Evolutionary conservation across 768 basidiomycete species (phyloP), one percentile per base, ranked within the genome.

Genomic region (Leccinum uliginosum): DNA sequence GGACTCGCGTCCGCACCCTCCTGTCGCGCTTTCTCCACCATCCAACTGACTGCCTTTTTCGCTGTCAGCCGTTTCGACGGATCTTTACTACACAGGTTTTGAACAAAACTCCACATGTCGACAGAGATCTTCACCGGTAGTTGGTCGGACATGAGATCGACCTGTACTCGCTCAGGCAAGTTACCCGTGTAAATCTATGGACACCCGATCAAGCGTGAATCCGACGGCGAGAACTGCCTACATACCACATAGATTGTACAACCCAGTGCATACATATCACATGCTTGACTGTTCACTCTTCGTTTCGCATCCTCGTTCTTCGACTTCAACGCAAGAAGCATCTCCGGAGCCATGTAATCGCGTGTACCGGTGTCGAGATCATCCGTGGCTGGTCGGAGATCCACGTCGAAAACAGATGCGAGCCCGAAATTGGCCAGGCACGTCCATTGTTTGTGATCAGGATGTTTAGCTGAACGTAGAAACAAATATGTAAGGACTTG

Each of bases 341-440:
- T 53, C 50, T 71, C 69, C 3, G 69, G 69, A 14, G 69, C 65
- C 69, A 65, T 64, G 32, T 69, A 71, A 21, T 6, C 2, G 10
- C 0, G 11, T 21, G 69, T 69, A 34, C 69, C 69, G n/a, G 6
- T 8, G n/a, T n/a, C n/a, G 15, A 59, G 17, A 19, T 58, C 12
- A 21, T 57, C 52, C 11, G 60, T 35, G 12, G 57, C 51, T 4
- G 62, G 59, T n/a, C 34, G 57, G 8, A 63, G 51, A 43, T 61
- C 54, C 1, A 49, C 47, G 51, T 67, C 65, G 23, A 66, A 68
- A 23, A 55, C 40, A 0, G 61, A 65, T 9, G 15, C 57, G 23
- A 82, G 67, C 15, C 81, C 81, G 52, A 82, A 82, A 61, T 82
- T 80, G 26, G 80, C 75, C 4, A 82, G 68, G 53, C 78, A 24